Conservation (phyloP, 2,329 filamentous ascomycete genomes). For the Apiospora saccharicola region DNA sequence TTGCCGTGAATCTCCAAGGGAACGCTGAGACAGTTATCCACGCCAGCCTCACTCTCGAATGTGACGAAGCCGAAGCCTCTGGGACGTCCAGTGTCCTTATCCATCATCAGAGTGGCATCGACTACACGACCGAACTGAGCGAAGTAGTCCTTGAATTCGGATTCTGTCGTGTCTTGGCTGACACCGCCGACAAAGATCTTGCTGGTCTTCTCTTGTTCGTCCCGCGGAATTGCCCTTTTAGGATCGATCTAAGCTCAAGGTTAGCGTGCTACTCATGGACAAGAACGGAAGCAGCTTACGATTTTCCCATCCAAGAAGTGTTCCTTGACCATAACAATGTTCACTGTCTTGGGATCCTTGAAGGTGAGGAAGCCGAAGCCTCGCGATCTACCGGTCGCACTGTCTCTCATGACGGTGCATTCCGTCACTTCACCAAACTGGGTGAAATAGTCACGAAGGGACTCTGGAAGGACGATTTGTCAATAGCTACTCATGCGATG, state of each 20-base stretch:
- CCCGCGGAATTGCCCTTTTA: constrained; percentile 94
- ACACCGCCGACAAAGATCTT: constrained; percentile 99
- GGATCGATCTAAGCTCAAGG: constrained; percentile 79
- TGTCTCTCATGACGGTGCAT: constrained; percentile 99
- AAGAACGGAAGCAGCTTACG: constrained; percentile 64
- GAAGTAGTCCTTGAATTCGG: constrained; percentile 97
- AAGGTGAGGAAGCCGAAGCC: constrained; percentile 98
- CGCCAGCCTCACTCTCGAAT: constrained; percentile 93
- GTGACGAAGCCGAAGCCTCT: constrained; percentile 98
- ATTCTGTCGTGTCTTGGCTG: constrained; percentile 94
- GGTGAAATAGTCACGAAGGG: constrained; percentile 94
- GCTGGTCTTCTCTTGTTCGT: constrained; percentile 97
- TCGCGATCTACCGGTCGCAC: constrained; percentile 88
- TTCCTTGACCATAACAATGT: constrained; percentile 99
- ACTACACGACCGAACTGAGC: constrained; percentile 95
- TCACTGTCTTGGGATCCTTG: constrained; percentile 96
- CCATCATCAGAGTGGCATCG: constrained; percentile 99
- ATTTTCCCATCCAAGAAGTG: constrained; percentile 98
- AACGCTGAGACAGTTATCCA: constrained; percentile 86
- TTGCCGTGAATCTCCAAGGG: constrained; percentile 94
- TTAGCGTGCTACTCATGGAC: neutral
- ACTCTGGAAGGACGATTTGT: constrained; percentile 67
- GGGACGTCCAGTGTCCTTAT: constrained; percentile 97
- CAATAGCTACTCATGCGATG: constrained; percentile 25
- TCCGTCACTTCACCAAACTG: constrained; percentile 97